Base-by-base conservation (phyloP, 163 green algal species). In the Chlorella variabilis region DNA sequence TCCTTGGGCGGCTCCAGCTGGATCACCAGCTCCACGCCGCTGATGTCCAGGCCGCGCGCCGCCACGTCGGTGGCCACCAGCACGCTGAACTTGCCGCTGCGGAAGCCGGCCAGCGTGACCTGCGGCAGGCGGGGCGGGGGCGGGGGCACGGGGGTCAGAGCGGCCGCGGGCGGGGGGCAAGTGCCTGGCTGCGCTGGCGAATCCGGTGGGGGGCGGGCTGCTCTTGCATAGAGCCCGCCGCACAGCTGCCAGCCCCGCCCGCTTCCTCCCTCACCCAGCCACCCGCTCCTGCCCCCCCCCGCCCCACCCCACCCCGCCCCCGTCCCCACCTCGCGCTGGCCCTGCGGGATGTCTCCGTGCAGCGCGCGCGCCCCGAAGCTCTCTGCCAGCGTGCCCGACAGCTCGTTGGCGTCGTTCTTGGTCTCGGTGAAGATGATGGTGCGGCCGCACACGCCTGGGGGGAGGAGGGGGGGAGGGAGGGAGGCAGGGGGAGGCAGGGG, bases 51-150 rank as follows among this genome's bases (percentile, higher is more conserved):
- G 0, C 97, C 97, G 23, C 97, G 87, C 0, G 97, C 97, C 23
- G 97, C 97, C 36, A 99, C 97, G 83, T 99, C 97, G 6, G 97
- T 99, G 31, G 97, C 97, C 25, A 99, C 96, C 62, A 99, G 90
- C 76, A 99, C 92, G 20, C 83, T 85, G 77, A 99, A 99, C 71
- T 93, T 92, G 84, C 93, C 94, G 21, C 79, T 86, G 33, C 92
- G 89, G 88, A 98, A 98, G 18, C 89, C 89, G 33, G 89, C 80
- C 79, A 97, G 86, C 15, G 90, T 93, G 67, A 87, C 71, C 65
- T 84, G 67, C n/a, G 25, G n/a, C 49, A 36, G 13, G 36, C 45
- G 15, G 39, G 41, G 3, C 20, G 41, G 39, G 38, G 15, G 45
- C 11, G 45, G 15, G 45, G 45, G 45, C 11, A 54, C 11, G 45